phyloP scores from a whole-genome alignment of 116 monocot species.

The Iris pallida region DNA sequence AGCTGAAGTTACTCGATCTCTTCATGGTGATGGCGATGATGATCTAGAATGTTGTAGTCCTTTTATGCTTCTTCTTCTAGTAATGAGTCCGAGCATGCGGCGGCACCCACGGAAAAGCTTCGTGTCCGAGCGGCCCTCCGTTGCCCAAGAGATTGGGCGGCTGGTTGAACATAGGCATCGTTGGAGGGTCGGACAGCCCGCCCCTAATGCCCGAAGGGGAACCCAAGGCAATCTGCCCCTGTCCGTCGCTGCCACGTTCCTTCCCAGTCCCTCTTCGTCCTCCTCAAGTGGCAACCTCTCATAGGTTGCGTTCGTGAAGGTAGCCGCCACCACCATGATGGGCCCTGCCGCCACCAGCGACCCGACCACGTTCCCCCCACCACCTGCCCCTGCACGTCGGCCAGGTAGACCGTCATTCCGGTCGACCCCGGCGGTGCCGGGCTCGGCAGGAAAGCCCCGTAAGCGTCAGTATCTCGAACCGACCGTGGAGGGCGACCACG shows the following conservation, averaged over 20 bases:
- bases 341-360: conserved; percentile 44
- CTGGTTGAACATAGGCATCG: conserved; percentile 10
- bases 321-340: conserved; percentile 57
- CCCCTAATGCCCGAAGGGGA: not conserved
- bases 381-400: conserved; percentile 43
- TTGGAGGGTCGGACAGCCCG: conserved; percentile 9
- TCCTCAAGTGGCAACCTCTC: conserved; percentile 55
- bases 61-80: too few species aligned
- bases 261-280: conserved; percentile 15
- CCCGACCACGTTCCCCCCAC: conserved; percentile 56
- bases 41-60: too few species aligned
- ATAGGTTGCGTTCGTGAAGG: conserved; percentile 53
- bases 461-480: conserved; percentile 60
- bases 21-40: too few species aligned
- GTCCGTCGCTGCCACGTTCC: not conserved
- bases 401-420: conserved; percentile 44
- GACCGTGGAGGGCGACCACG: conserved; percentile 44
- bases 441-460: conserved; percentile 52
- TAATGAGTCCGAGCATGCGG: too few species aligned
- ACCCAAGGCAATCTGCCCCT: not conserved
- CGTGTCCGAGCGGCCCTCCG: conserved; percentile 4
- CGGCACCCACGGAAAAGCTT: too few species aligned
- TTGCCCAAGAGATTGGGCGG: conserved; percentile 19
- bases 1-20: too few species aligned
- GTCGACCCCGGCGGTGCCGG: conserved; percentile 48